Evolutionary conservation across 192 early-diverging fungal species (phyloP), one percentile per base, ranked within the genome.

Genomic region (Backusella psychrophila): DNA sequence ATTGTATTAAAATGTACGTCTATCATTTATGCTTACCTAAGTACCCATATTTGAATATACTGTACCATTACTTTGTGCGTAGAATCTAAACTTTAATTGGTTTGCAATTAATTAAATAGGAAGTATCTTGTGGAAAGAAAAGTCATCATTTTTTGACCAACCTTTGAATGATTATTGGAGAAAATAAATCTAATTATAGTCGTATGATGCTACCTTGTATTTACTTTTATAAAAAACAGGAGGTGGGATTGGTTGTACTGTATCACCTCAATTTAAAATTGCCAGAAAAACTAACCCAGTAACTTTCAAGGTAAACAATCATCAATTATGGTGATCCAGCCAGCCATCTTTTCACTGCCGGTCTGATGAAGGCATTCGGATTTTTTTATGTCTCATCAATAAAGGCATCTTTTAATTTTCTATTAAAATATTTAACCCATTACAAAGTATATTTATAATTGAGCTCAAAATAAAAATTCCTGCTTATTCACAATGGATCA

Each of bases 11-110:
- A 29, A 63, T 63, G 56, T 63, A 63, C 56, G 26, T 59, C 53
- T 14, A 63, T 63, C 56, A 63, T 63, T 63, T 63, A 63, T 63
- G 56, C 56, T 63, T 63, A 63, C 56, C 56, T 63, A 63, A 63
- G 23, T 29, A 63, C 7, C 56, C 56, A 63, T 63, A 63, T 63
- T 11, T 63, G 56, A 63, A 29, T 29, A 1, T 63, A 29, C n/a
- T 63, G 56, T 63, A 63, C 56, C 56, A 63, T 63, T 63, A 63
- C 29, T 63, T 63, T 63, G 56, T 63, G 56, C 56, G 56, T 29
- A 63, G 56, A 63, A 63, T 63, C 56, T 63, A 29, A 63, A 63
- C 56, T 63, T 29, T 63, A 63, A 63, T 63, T 63, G 56, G 56
- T 63, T 12, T 63, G 23, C 2, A 29, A 63, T 29, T 63, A 63